Evolutionary conservation across 805 yeast species (phyloP), one percentile per base, ranked within the genome.

Genomic region (Lachancea waltii): DNA sequence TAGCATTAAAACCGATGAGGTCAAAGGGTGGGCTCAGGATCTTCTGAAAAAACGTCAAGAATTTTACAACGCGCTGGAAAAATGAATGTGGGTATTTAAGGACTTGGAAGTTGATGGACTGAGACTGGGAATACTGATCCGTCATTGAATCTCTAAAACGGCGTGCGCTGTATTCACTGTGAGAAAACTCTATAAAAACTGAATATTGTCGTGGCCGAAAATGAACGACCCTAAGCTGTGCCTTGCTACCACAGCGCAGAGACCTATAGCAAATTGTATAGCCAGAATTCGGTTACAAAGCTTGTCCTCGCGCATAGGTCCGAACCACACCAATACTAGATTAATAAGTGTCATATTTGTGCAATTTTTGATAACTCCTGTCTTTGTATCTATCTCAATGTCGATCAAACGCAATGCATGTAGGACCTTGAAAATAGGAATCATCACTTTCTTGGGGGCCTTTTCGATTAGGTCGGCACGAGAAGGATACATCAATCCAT

Each of bases 321-420:
- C 98, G 30, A 81, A 68, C 84, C 87, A 78, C 7, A 90, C 95
- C 29, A 90, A 64, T 2, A 74, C 71, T 44, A 92, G 66, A 55
- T 90, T 92, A 47, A 92, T 87, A 34, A 92, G 62, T 2, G 99
- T 92, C 74, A 90, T 70, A 56, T 92, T 92, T 9, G 92, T 78
- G 40, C 83, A 76, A 42, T 69, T 63, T 7, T 60, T 56, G 1
- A 67, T 45, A 18, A 52, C 50, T 5, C 48, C 49, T 16, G 55
- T 44, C 40, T 62, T 51, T 37, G 57, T 42, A 45, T 70, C 65
- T 45, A 63, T 54, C 46, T 67, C 67, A 7, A 87, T 58, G 33
- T 59, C 57, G 23, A 61, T 56, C 23, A 90, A 62, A 18, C 65
- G 58, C 15, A 82, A 46, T 17, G 56, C 59, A 10, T 71, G 69